phyloP scores from a whole-genome alignment of 306 rosid genomes.

The Potentilla sterilis region DNA sequence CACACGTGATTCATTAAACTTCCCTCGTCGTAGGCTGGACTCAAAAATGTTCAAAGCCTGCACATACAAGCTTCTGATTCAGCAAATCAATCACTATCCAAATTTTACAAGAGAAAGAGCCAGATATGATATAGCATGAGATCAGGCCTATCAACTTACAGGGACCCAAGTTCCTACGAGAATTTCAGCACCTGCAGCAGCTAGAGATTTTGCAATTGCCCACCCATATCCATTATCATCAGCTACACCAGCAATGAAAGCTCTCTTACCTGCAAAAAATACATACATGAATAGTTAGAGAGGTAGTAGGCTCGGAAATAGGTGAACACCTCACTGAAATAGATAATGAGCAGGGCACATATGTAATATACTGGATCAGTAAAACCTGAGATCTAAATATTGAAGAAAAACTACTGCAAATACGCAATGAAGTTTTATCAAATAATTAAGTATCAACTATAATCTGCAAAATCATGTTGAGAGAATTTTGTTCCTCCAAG shows the following conservation, averaged over 20 bases:
- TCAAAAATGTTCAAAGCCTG: constrained; percentile 95
- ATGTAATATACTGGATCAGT: neutral
- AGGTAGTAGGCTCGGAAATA: neutral
- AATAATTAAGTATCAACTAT: neutral
- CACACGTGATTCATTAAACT: constrained; percentile 87
- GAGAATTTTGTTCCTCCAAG: neutral
- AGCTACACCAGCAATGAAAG: constrained; percentile 94
- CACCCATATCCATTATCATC: constrained; percentile 97
- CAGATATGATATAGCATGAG: neutral
- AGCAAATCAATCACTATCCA: constrained; percentile 25
- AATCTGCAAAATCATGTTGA: neutral
- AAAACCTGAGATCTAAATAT: neutral
- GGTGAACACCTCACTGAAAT: neutral
- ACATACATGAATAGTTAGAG: neutral
- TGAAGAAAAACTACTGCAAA: neutral
- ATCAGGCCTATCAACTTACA: constrained; percentile 49
- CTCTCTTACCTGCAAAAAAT: constrained; percentile 71
- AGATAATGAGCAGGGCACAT: neutral
- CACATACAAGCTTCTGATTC: constrained; percentile 22
- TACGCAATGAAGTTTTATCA: neutral
- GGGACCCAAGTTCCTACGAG: constrained; percentile 99
- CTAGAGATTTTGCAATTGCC: constrained; percentile 99
- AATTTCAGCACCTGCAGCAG: constrained; percentile 97
- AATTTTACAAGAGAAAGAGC: neutral
- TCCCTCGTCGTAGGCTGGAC: constrained; percentile 90